Evolutionary conservation across 2,329 filamentous ascomycete genomes (phyloP), one percentile per base, ranked within the genome.

Genomic region (Alternaria alternata): DNA sequence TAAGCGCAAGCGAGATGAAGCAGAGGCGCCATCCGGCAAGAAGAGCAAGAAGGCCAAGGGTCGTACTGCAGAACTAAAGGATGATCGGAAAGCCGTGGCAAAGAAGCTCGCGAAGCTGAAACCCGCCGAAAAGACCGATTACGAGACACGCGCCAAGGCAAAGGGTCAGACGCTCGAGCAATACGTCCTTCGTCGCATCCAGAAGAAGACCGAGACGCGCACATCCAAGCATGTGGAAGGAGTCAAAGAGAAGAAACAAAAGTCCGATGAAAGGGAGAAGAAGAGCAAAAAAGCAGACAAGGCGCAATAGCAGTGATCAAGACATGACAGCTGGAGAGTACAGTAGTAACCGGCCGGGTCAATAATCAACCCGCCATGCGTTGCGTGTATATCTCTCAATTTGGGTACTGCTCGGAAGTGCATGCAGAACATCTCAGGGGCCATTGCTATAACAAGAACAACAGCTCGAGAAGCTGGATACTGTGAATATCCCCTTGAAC

Each of bases 121-220:
- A 1, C 49, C 67, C 1, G 59, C 69, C 18, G 76, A 80, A 56
- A 68, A 66, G 20, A 61, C 62, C 9, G 57, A 71, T 14, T 80
- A 78, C 65, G 69, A 70, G 34, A 56, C 68, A 16, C 74, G 78
- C 30, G 80, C 79, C 1, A 69, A 66, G 1, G 69, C 67, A 18
- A 81, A 81, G 64, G 71, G 74, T 12, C 71, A 81, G 43, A 70
- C 75, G 1, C 64, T 81, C 6, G 75, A 80, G 39, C 65, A 69
- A 14, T 81, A 78, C 55, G 59, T 76, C 28, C 62, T 68, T n/a
- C 70, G 73, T 16, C 71, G 76, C 26, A 71, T 76, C 14, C 69
- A 73, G 47, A 79, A 78, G 65, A 79, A 77, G 52, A 62, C 54
- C 1, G 65, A 66, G 28, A 67, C 69, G 53, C 66, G 59, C 26